These are phyloP conservation scores for Tricholoma sp. DNA, from an alignment of 768 basidiomycete species.

Conservation along the genomic window DNA sequence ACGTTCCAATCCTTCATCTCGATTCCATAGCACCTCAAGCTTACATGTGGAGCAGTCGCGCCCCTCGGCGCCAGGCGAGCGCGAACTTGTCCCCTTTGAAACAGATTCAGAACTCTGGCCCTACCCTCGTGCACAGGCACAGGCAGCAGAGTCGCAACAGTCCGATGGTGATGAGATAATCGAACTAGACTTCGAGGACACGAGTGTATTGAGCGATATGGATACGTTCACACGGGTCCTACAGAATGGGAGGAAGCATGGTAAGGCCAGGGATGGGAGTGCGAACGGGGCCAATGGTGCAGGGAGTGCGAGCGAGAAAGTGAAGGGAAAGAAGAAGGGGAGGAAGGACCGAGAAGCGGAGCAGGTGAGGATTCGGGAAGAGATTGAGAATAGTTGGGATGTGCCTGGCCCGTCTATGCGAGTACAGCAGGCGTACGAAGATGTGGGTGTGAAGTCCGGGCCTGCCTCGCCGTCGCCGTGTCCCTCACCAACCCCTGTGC, in stretches of 20 bases:
- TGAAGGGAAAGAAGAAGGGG: slow-evolving; percentile 27
- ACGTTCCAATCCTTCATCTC: slow-evolving; percentile 3
- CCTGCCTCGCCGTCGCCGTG: slow-evolving; percentile 12
- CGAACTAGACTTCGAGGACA: slow-evolving; percentile 73
- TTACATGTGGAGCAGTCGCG: not conserved
- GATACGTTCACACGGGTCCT: slow-evolving; percentile 44
- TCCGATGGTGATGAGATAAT: slow-evolving; percentile 56
- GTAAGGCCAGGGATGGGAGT: not conserved
- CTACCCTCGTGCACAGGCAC: slow-evolving; percentile 46
- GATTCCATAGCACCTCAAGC: not conserved
- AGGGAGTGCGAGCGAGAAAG: slow-evolving; percentile 11
- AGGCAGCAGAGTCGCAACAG: slow-evolving; percentile 24
- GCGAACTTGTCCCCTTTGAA: slow-evolving; percentile 54
- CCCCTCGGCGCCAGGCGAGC: slow-evolving; percentile 1
- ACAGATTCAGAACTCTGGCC: slow-evolving; percentile 70
- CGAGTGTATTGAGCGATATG: slow-evolving; percentile 65
- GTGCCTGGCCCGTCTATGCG: slow-evolving; percentile 30
- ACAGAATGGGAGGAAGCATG: slow-evolving; percentile 21
- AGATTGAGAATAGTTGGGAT: slow-evolving; percentile 63
- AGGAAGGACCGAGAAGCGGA: slow-evolving; percentile 36
- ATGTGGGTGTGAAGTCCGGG: slow-evolving; percentile 10
- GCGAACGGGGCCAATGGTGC: slow-evolving; percentile 4
- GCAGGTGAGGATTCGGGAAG: slow-evolving; percentile 36
- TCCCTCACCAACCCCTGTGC: slow-evolving; percentile 5
- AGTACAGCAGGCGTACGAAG: slow-evolving; percentile 1